Evolutionary conservation across 1,139 yeast species (phyloP).

Genomic region (Entelexis paramagnoliae): DNA sequence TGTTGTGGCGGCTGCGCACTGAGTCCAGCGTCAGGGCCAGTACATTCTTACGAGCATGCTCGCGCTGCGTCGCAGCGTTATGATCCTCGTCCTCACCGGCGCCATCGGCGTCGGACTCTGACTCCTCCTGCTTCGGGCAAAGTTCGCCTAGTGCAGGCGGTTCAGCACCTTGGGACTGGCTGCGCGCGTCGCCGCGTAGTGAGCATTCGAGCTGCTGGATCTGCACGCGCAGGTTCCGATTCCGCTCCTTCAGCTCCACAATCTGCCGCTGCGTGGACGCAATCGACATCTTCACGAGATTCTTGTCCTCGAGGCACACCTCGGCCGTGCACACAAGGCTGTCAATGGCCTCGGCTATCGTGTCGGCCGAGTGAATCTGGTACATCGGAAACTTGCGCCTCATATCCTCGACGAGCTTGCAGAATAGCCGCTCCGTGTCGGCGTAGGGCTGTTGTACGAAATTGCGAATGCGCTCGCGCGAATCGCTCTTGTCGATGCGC

Average conservation of each 20-base stretch:
- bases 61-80: no score
- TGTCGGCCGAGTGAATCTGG: not conserved
- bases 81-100: no score
- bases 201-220: not conserved
- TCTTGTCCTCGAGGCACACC: not conserved
- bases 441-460: not conserved
- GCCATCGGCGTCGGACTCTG: no score
- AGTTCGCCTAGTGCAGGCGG: no score
- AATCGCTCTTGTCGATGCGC: not conserved
- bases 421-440: not conserved
- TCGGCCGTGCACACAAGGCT: not conserved
- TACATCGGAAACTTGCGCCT: not conserved
- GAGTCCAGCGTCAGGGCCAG: not conserved
- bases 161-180: not conserved
- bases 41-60: not conserved
- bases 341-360: not conserved
- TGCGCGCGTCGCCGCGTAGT: not conserved
- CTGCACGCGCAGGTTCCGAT: not conserved
- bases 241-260: not conserved
- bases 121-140: no score
- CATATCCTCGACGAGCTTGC: not conserved
- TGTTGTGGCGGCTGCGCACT: not conserved
- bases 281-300: not conserved
- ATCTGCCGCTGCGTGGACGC: not conserved
- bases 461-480: not conserved